A percentile compares a stretch with the other conserved stretches of the same genome.
Evolutionary conservation across 768 basidiomycete genomes (phyloP).

Genomic region (Suillus decipiens): DNA sequence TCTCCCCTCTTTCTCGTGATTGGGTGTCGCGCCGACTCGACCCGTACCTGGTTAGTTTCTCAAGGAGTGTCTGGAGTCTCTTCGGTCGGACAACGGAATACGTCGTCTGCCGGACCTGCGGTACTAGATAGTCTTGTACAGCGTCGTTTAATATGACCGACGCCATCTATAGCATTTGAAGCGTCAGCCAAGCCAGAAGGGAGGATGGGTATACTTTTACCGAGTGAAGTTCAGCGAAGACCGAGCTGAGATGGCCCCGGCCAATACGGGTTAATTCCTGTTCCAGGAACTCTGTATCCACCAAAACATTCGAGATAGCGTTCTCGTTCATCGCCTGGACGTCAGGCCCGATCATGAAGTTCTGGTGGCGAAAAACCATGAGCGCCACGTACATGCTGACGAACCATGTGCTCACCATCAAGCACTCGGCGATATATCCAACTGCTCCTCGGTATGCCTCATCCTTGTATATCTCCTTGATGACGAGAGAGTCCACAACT

Average conservation of each 20-base stretch:
- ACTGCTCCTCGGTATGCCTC: conserved; percentile 88
- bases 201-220: conserved; percentile 45
- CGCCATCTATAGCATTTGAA: conserved; percentile 48
- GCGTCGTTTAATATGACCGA: conserved; percentile 73
- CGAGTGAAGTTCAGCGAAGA: conserved; percentile 77
- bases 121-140: conserved; percentile 79
- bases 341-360: conserved; percentile 75
- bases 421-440: conserved; percentile 81
- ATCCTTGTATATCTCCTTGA: conserved; percentile 85
- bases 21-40: conserved; percentile 57
- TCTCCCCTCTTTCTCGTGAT: conserved; percentile 68
- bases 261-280: conserved; percentile 80
- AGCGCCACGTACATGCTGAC: not conserved
- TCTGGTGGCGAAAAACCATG: conserved; percentile 41
- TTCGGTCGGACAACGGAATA: conserved; percentile 70
- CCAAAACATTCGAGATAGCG: conserved; percentile 80
- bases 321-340: conserved; percentile 85
- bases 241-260: conserved; percentile 64
- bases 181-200: conserved; percentile 10
- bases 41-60: conserved; percentile 76
- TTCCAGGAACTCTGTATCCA: conserved; percentile 88
- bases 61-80: conserved; percentile 69
- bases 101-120: conserved; percentile 64
- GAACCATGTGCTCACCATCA: conserved; percentile 65
- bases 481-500: conserved; percentile 85